Percentiles rank a stretch among this genome's conserved stretches.
These are phyloP conservation scores for Colletotrichum coccodes DNA, from an alignment of 2,329 filamentous ascomycete species.

Conservation along the genomic window DNA sequence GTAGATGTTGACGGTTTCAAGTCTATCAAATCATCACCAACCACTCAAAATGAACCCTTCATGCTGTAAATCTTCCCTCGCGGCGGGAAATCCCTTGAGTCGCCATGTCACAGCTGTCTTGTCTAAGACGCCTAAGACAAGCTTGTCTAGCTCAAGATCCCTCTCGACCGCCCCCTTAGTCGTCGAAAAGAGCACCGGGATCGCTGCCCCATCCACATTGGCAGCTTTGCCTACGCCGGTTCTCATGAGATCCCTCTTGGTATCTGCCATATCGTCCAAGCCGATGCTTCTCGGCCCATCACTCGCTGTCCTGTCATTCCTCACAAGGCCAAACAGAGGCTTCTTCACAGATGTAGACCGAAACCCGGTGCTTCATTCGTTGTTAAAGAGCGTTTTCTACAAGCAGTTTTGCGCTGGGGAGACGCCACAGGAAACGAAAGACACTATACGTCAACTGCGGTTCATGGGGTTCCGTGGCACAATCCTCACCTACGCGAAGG, in stretches of 20 bases:
- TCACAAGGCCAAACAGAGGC: slow-evolving; percentile 18
- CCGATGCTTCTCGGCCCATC: slow-evolving; percentile 8
- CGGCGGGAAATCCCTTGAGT: background rate
- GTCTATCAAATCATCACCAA: background rate
- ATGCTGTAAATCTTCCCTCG: slow-evolving; percentile 4
- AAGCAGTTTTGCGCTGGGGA: slow-evolving; percentile 92
- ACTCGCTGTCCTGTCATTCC: slow-evolving; percentile 5
- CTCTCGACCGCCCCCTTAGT: background rate
- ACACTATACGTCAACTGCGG: slow-evolving; percentile 74
- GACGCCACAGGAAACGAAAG: slow-evolving; percentile 72
- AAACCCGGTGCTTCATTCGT: slow-evolving; percentile 75
- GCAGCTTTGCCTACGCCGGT: slow-evolving; percentile 14
- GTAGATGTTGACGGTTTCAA: background rate
- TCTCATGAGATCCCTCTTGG: slow-evolving; percentile 10
- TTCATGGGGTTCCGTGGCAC: slow-evolving; percentile 83
- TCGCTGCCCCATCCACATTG: slow-evolving; percentile 3
- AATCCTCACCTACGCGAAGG: slow-evolving; percentile 85
- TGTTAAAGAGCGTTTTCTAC: slow-evolving; percentile 87
- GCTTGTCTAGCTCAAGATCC: background rate
- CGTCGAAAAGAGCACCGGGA: background rate
- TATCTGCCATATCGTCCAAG: slow-evolving; percentile 21
- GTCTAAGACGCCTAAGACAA: background rate
- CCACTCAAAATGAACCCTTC: background rate
- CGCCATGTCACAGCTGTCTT: background rate
- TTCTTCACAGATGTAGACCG: slow-evolving; percentile 72